Evolutionary conservation across 2,329 filamentous ascomycete genomes (phyloP).

Genomic region (Botrytis aclada): DNA sequence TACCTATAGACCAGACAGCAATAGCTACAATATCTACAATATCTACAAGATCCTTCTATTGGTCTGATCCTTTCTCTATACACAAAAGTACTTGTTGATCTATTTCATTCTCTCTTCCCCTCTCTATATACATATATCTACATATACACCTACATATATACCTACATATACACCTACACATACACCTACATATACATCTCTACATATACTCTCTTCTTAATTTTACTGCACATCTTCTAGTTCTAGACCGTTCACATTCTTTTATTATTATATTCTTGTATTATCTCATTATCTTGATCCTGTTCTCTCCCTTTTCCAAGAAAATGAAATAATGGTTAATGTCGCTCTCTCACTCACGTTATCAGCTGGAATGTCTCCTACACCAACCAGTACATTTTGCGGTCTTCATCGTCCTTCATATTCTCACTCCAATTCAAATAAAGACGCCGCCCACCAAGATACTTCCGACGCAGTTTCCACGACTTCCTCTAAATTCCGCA

Average conservation of each 20-base stretch:
- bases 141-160: too few species aligned
- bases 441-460: neutral
- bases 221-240: neutral
- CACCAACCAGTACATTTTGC: neutral
- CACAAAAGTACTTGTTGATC: neutral
- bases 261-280: neutral
- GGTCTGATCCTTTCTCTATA: neutral
- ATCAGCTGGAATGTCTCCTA: constrained; percentile 11
- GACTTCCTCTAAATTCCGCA: neutral
- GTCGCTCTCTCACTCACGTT: neutral
- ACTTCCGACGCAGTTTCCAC: neutral
- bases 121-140: neutral
- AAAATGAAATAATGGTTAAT: constrained; percentile 16
- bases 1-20: neutral
- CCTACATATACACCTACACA: too few species aligned
- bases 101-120: neutral
- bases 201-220: too few species aligned
- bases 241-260: neutral
- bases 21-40: neutral
- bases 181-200: neutral
- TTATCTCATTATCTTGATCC: neutral
- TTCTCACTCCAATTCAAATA: neutral
- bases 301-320: neutral
- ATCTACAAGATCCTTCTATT: neutral
- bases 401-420: constrained; percentile 6